Percentiles rank a stretch among this genome's conserved stretches.
These are phyloP conservation scores for Gomphus bonarii DNA, from an alignment of 1,284 basidiomycete genomes.

Conservation along the genomic window DNA sequence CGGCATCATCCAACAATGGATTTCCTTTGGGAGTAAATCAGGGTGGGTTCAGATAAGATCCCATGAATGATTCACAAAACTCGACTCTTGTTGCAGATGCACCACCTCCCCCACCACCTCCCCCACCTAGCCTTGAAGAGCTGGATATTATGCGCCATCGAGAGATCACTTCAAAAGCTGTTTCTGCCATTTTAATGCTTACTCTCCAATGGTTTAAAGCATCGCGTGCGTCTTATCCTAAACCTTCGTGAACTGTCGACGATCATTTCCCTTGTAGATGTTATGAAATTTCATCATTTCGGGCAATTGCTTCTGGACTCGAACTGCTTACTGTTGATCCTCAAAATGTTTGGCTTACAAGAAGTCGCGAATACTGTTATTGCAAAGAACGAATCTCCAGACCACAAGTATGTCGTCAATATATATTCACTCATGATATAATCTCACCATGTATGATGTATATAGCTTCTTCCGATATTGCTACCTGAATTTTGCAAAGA, in stretches of 20 bases:
- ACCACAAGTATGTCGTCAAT: constrained; percentile 57
- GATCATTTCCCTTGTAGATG: constrained; percentile 43
- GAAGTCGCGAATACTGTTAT: constrained; percentile 80
- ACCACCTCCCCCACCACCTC: constrained; percentile 50
- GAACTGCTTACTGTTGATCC: constrained; percentile 86
- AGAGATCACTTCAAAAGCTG: constrained; percentile 95
- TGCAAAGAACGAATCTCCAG: constrained; percentile 82
- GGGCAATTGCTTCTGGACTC: constrained; percentile 92
- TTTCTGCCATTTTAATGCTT: constrained; percentile 88
- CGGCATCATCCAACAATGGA: constrained; percentile 42
- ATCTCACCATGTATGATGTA: background rate
- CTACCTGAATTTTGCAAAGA: constrained; percentile 59
- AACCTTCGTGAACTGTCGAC: background rate
- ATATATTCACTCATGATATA: background rate
- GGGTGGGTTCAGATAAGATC: constrained; percentile 32
- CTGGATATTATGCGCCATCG: constrained; percentile 92
- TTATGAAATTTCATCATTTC: constrained; percentile 98
- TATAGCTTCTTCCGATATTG: constrained; percentile 93
- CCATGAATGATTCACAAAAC: background rate
- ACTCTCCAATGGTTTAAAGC: constrained; percentile 98
- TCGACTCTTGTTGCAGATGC: constrained; percentile 15
- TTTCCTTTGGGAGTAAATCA: constrained; percentile 64
- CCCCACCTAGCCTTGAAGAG: constrained; percentile 84
- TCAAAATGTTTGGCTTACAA: constrained; percentile 97
- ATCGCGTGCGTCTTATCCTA: constrained; percentile 56